Evolutionary conservation across 495 filamentous ascomycete genomes (phyloP).

Genomic region (Tuber umbilicatum): DNA sequence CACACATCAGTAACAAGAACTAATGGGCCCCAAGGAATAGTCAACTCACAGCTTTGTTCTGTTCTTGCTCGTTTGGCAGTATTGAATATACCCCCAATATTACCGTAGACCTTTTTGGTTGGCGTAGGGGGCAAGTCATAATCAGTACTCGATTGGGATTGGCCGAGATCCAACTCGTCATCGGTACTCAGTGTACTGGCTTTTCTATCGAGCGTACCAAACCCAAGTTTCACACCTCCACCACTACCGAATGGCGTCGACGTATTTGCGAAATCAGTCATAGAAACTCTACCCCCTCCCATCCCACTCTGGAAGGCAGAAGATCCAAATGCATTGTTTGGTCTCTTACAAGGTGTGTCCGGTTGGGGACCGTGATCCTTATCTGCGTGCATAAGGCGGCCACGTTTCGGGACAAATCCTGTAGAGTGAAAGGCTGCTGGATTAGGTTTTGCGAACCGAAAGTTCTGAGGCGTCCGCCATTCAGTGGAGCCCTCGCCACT

Average conservation of each 20-base stretch:
- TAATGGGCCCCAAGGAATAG: neutral
- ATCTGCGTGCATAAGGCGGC: conserved; percentile 53
- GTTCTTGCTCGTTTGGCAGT: conserved; percentile 33
- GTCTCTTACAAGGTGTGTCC: conserved; percentile 92
- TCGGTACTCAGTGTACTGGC: conserved; percentile 36
- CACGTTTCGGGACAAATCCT: conserved; percentile 81
- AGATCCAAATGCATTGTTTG: conserved; percentile 52
- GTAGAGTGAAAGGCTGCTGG: conserved; percentile 90
- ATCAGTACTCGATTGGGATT: conserved; percentile 46
- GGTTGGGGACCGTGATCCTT: conserved; percentile 57
- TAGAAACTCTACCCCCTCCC: conserved; percentile 61
- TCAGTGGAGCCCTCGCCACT: conserved; percentile 41
- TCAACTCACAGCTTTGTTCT: conserved; percentile 33
- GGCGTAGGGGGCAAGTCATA: conserved; percentile 82
- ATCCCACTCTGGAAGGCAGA: conserved; percentile 50
- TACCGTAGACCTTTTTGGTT: conserved; percentile 61
- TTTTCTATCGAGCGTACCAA: conserved; percentile 26
- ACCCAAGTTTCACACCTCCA: conserved; percentile 35
- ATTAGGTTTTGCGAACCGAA: conserved; percentile 72
- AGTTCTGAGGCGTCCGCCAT: conserved; percentile 67
- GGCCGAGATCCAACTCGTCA: conserved; percentile 25
- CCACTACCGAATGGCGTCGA: conserved; percentile 38
- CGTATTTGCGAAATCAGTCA: conserved; percentile 49
- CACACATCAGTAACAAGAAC: neutral
- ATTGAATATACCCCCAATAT: conserved; percentile 19